A percentile compares a stretch with the other conserved stretches of the same genome.
Evolutionary conservation across 164 flowering plant genomes (phyloP).

Genomic region (Akebia trifoliata): DNA sequence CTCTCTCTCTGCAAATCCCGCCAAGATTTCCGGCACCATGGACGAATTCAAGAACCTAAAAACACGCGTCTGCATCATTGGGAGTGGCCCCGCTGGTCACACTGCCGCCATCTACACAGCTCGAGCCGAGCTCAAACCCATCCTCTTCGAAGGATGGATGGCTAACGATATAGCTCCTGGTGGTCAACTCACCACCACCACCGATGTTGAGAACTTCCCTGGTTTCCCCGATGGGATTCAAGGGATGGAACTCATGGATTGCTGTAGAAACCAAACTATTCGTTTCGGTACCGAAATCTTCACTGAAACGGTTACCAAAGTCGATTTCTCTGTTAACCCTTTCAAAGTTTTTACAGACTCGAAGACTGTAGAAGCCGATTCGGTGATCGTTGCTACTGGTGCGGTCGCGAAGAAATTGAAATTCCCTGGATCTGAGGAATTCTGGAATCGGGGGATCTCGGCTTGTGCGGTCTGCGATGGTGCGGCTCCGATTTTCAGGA

Average conservation of each 20-base stretch:
- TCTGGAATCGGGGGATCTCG: slow-evolving; percentile 93
- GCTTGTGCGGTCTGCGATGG: slow-evolving; percentile 85
- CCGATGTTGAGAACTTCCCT: slow-evolving; percentile 97
- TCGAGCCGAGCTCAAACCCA: slow-evolving; percentile 85
- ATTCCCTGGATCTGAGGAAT: slow-evolving; percentile 67
- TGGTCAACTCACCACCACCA: slow-evolving; percentile 94
- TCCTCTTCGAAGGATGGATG: slow-evolving; percentile 96
- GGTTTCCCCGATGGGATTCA: slow-evolving; percentile 82
- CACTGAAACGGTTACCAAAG: slow-evolving; percentile 70
- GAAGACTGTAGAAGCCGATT: slow-evolving; percentile 58
- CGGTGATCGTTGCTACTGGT: slow-evolving; percentile 81
- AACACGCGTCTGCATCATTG: slow-evolving; percentile 83
- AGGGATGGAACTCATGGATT: slow-evolving; percentile 70
- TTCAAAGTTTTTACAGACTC: slow-evolving; percentile 54
- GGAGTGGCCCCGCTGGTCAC: slow-evolving; percentile 96
- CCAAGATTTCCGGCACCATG: slow-evolving; percentile 24
- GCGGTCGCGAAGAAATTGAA: slow-evolving; percentile 72
- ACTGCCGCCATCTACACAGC: slow-evolving; percentile 95
- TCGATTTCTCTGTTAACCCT: slow-evolving; percentile 60
- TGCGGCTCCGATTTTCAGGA: slow-evolving; percentile 79
- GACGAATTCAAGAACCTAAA: slow-evolving; percentile 34
- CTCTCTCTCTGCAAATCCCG: slow-evolving; percentile 17
- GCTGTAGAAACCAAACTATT: slow-evolving; percentile 54
- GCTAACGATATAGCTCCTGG: slow-evolving; percentile 96
- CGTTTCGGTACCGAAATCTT: slow-evolving; percentile 69